Base-by-base conservation (phyloP, 352 stramenopile genomes). In the Phytopythium vexans region DNA sequence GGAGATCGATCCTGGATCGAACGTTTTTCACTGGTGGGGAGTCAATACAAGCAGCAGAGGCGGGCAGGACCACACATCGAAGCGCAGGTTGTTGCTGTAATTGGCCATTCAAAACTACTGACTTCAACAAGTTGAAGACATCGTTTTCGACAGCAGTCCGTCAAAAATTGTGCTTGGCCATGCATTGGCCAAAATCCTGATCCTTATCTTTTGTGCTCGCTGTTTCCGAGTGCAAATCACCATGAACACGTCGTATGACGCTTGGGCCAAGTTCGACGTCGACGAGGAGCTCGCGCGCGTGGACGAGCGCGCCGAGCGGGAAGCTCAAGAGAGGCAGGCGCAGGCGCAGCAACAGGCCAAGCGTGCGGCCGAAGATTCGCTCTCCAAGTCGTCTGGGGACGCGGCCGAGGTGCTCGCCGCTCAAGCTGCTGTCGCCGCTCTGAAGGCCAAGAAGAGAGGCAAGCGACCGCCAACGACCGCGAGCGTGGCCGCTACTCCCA, bases 261-360 rank as follows among this genome's bases (percentile, higher is more conserved):
- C 66, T 21, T 91, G 81, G 81, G 70, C 62, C 45, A 71, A 64
- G 47, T 91, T 77, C 57, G 77, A 91, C 58, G 81, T 88, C 31
- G 81, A 91, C 33, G 64, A 72, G 41, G 81, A 87, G 56, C 66
- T 91, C 12, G 63, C 56, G 64, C 74, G 62, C 51, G 68, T 88
- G 45, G 77, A 91, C 35, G 37, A 68, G 41, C 33, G 49, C n/a
- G 58, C 66, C 34, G 52, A 77, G 35, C 60, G 35, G 1, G 67
- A 82, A 12, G 49, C 51, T 27, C 64, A 76, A 41, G 48, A 74
- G 14, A 64, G 58, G 42, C 56, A 73, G 43, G 46, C 66, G 44
- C 52, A 68, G 38, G 62, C 66, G 47, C 74, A 82, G 46, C 31
- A 49, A 41, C 56, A 56, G 10, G 73, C 70, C 34, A 87, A 88